These are phyloP conservation scores for Hortiboletus flavorubellus DNA, from an alignment of 768 basidiomycete genomes.

Conservation along the genomic window DNA sequence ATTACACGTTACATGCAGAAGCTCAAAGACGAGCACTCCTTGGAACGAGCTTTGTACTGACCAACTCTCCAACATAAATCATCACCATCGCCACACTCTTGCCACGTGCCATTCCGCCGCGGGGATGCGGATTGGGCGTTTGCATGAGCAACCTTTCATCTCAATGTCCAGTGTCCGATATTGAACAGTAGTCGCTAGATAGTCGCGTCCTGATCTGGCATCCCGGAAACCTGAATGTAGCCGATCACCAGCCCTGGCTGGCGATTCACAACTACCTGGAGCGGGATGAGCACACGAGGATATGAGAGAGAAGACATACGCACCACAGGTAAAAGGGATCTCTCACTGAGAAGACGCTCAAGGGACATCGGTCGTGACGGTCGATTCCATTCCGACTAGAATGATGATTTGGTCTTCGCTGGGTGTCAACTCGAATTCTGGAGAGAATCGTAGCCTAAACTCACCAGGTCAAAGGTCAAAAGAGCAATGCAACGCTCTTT, in stretches of 20 bases:
- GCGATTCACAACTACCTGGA: slow-evolving; percentile 8
- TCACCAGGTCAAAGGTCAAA: background rate
- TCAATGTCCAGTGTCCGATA: too few relatives aligned
- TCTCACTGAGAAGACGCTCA: background rate
- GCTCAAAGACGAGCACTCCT: background rate
- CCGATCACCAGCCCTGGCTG: slow-evolving; percentile 12
- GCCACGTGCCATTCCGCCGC: background rate
- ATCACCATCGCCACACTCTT: background rate
- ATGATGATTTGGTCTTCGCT: background rate
- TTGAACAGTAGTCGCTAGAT: background rate
- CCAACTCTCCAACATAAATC: background rate
- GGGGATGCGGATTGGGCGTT: background rate
- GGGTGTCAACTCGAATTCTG: background rate
- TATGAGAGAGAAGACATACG: background rate
- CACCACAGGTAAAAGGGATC: slow-evolving; percentile 1
- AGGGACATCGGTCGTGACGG: background rate
- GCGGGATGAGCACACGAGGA: background rate
- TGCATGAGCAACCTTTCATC: background rate
- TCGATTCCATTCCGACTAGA: background rate
- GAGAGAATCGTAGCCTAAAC: background rate
- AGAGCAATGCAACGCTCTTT: background rate
- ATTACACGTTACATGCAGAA: background rate
- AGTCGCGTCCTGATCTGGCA: background rate
- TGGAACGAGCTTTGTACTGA: background rate
- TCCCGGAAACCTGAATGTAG: background rate